Conservation (phyloP, 2,329 filamentous ascomycete genomes). For the Penicillium sp. region DNA sequence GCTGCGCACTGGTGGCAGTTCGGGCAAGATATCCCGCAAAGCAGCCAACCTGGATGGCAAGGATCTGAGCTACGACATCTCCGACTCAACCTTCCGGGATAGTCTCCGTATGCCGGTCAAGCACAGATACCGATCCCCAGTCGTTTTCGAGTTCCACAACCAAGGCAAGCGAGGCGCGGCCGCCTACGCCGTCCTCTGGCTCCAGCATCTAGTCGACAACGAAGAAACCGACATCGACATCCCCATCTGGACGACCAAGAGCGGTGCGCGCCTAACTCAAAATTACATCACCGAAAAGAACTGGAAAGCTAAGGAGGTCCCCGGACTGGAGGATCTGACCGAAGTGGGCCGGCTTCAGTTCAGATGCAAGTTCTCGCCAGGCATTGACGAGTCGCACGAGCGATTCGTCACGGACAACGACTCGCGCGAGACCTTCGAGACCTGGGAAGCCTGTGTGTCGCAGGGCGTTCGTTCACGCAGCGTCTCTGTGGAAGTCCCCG, state of each 20-base stretch:
- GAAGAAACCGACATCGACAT: slow-evolving; percentile 76
- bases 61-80: slow-evolving; percentile 62
- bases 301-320: slow-evolving; percentile 59
- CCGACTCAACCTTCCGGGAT: slow-evolving; percentile 51
- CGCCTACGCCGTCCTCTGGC: slow-evolving; percentile 80
- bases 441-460: slow-evolving; percentile 87
- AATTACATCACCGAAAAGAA: slow-evolving; percentile 89
- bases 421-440: slow-evolving; percentile 88
- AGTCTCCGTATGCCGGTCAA: slow-evolving; percentile 80
- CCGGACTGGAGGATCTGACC: slow-evolving; percentile 73
- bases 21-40: slow-evolving; percentile 66
- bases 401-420: slow-evolving; percentile 84
- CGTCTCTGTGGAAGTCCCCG: slow-evolving; percentile 73
- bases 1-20: slow-evolving; percentile 81
- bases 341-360: slow-evolving; percentile 83
- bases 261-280: slow-evolving; percentile 74
- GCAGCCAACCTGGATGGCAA: slow-evolving; percentile 63
- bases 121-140: slow-evolving; percentile 83
- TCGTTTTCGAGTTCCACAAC: slow-evolving; percentile 83
- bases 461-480: slow-evolving; percentile 77
- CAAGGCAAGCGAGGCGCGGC: slow-evolving; percentile 69
- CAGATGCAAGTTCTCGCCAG: slow-evolving; percentile 79
- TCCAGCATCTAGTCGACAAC: slow-evolving; percentile 80
- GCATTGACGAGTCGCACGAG: slow-evolving; percentile 83
- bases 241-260: slow-evolving; percentile 86